Evolutionary conservation across 176 grass and related monocot genomes (phyloP), one percentile per base, ranked within the genome.

Genomic region (Oryza meyeriana): DNA sequence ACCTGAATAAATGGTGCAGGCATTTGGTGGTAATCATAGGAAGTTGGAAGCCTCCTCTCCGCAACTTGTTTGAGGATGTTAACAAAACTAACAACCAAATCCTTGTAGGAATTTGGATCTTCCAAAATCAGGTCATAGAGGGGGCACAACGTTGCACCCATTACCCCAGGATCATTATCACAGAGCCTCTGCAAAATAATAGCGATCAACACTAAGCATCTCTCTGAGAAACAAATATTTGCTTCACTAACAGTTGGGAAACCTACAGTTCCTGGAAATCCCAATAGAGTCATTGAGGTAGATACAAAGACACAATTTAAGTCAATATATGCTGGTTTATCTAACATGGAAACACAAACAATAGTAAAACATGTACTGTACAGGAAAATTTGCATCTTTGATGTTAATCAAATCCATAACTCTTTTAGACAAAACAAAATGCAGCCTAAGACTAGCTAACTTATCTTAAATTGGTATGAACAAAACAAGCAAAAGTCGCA

Each of bases 1-100:
- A 96, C 97, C 93, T 99, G 97, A 86, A 99, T 92, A 90, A 99
- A 99, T 50, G 97, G 97, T 61, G 97, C 97, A 0, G 97, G 91
- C 93, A 99, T 99, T 88, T 99, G 93, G 84, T 99, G 97, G 75
- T 99, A 99, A 80, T 99, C 97, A 4, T 99, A 99, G 13, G 93
- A 88, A 83, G 89, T 99, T 0, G 97, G 97, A 68, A 99, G 97
- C 80, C 91, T 95, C 90, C 91, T 94, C 85, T 99, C 97, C 1
- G 93, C 89, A 78, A 99, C 85, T 87, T 99, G 97, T 89, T 99
- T 99, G 50, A 99, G 97, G 83, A 99, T 99, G 85, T 92, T 93
- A 39, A 95, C 91, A 90, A 99, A 91, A 80, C 93, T 99, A 72
- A 93, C 77, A 83, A 99, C 89, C 71, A 99, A 80, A 75, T 99